Conservation (phyloP, 768 basidiomycete species). For the Austroboletus festivus region DNA sequence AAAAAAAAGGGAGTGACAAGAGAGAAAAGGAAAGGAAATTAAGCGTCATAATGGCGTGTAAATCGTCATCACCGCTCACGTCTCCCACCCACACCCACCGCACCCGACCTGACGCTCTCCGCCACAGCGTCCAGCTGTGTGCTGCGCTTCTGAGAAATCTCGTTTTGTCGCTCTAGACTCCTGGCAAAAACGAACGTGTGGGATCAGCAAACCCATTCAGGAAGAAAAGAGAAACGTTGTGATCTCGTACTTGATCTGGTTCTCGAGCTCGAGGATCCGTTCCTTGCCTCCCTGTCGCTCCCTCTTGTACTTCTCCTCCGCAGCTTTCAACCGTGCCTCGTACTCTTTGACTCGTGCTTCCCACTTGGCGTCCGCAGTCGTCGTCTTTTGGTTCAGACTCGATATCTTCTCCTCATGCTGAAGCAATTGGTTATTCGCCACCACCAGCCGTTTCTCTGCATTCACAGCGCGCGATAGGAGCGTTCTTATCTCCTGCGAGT, state of each 20-base stretch:
- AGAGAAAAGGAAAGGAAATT: neutral
- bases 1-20: too few relatives aligned
- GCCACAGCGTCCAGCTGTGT: slow-evolving; percentile 34
- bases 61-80: slow-evolving; percentile 18
- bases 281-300: slow-evolving; percentile 95
- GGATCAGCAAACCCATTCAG: neutral
- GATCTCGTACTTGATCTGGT: slow-evolving; percentile 68
- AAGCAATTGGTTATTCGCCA: slow-evolving; percentile 79
- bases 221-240: slow-evolving; percentile 7
- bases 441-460: slow-evolving; percentile 84
- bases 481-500: slow-evolving; percentile 68
- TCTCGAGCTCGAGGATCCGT: slow-evolving; percentile 67
- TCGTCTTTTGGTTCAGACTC: slow-evolving; percentile 66
- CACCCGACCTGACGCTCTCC: slow-evolving; percentile 22
- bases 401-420: slow-evolving; percentile 84
- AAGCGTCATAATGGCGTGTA: neutral
- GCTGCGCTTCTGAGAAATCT: slow-evolving; percentile 72
- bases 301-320: slow-evolving; percentile 89
- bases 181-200: slow-evolving; percentile 35
- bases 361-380: slow-evolving; percentile 82
- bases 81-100: slow-evolving; percentile 8
- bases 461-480: slow-evolving; percentile 72
- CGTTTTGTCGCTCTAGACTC: slow-evolving; percentile 72
- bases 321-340: slow-evolving; percentile 72
- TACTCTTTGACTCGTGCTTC: slow-evolving; percentile 94